phyloP scores from a whole-genome alignment of 208 protist genomes.

The Trypanosoma mega region DNA sequence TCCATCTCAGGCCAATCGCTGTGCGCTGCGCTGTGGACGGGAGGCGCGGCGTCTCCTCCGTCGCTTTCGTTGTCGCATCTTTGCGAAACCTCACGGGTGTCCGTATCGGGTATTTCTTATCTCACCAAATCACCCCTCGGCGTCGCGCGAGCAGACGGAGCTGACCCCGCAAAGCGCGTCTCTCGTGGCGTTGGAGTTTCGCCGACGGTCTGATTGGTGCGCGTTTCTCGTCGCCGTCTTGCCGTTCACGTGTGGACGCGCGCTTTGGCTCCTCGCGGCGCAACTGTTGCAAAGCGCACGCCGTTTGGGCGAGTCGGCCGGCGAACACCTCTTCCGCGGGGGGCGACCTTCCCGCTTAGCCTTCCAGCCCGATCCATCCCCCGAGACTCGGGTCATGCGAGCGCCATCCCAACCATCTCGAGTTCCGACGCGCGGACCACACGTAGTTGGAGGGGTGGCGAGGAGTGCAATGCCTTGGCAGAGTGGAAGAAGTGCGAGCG shows the following conservation, averaged over 20 bases:
- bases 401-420: too few species aligned
- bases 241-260: slow-evolving; percentile 44
- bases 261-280: slow-evolving; percentile 74
- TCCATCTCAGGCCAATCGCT: too few species aligned
- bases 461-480: too few species aligned
- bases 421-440: too few species aligned
- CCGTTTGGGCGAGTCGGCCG: not conserved
- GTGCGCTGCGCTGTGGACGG: too few species aligned
- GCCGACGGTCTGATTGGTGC: slow-evolving; percentile 46
- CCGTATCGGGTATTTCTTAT: slow-evolving; percentile 59
- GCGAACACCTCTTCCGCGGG: not conserved
- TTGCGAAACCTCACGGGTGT: slow-evolving; percentile 24
- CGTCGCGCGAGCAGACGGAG: not conserved
- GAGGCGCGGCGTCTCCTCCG: slow-evolving; percentile 48
- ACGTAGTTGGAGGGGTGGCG: too few species aligned
- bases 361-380: too few species aligned
- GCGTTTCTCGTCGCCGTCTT: slow-evolving; percentile 36
- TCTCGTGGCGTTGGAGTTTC: slow-evolving; percentile 71
- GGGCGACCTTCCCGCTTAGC: too few species aligned
- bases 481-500: too few species aligned
- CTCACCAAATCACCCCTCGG: slow-evolving; percentile 29
- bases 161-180: slow-evolving; percentile 2
- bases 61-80: slow-evolving; percentile 54
- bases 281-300: slow-evolving; percentile 40
- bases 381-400: too few species aligned